Evolutionary conservation across 352 stramenopile genomes (phyloP), one percentile per base, ranked within the genome.

Genomic region (Pythium myriotylum): DNA sequence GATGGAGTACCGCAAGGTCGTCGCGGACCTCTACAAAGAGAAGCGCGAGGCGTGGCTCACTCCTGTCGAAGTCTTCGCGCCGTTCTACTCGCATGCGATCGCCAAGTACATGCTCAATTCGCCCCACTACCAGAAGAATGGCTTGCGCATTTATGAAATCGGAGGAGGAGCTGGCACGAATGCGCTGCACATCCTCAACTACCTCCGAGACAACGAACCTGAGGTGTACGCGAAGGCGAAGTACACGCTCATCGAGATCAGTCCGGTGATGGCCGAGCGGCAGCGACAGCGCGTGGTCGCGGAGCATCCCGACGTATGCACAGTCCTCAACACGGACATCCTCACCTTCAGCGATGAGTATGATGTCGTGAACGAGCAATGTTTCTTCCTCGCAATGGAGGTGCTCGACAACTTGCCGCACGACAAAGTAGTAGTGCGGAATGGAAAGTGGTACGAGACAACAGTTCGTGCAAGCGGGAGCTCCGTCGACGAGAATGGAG

Each of bases 371-470:
- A 80, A 70, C 42, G 67, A 77, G 13, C 65, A 72, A 59, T 94
- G 85, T 64, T 92, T 92, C 53, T 89, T 96, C 41, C 27, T 96
- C 19, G 88, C 84, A 1, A 86, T 97, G 56, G 90, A 97, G 53
- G 87, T 97, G 52, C 76, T 97, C 8, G 90, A 97, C 72, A 97
- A 97, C 65, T 60, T 97, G 29, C 90, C 89, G 35, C 90, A 97
- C 58, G 90, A 97, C 77, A 97, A 97, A 65, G 82, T 97, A 13
- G 58, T 66, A 32, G 65, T 91, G n/a, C 57, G 73, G n/a, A 76
- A 80, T 42, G 83, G 83, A 68, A 86, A 91, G 62, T 94, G 85
- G 85, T 79, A 72, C 65, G 83, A 94, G 64, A 89, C 83, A 6
- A 51, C 88, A 22, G 73, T 94, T 22, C 73, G 76, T 35, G 66